Conservation (phyloP, 169 alveolate genomes). For the Theileria sp. region DNA sequence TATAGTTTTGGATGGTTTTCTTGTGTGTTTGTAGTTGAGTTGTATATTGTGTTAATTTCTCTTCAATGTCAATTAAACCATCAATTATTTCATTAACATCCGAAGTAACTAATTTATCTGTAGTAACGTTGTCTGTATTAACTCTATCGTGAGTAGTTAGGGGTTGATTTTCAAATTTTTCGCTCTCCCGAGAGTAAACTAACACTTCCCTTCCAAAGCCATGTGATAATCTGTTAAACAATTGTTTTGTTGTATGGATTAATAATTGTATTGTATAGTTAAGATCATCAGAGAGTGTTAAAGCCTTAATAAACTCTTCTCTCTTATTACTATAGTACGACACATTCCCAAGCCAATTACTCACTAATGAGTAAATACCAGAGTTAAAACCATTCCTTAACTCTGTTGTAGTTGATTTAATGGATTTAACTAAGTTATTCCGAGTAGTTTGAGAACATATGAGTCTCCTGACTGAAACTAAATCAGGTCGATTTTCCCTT, state of each 20-base stretch:
- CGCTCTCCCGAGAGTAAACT: too few relatives aligned
- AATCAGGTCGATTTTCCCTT: conserved; percentile 30
- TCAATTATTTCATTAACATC: not conserved
- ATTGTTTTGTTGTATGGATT: not conserved
- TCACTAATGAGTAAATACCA: not conserved
- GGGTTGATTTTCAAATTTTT: too few relatives aligned
- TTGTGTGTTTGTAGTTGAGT: not conserved
- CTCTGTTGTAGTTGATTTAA: conserved; percentile 11
- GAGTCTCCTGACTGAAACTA: conserved; percentile 45
- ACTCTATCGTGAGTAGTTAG: too few relatives aligned
- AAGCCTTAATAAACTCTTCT: not conserved
- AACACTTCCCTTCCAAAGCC: too few relatives aligned
- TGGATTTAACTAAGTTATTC: not conserved
- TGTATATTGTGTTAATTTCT: not conserved
- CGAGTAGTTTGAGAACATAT: conserved; percentile 38
- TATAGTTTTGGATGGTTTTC: not conserved
- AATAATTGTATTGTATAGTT: not conserved
- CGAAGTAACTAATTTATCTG: too few relatives aligned
- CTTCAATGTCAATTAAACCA: not conserved
- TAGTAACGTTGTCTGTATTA: too few relatives aligned
- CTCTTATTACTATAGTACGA: not conserved
- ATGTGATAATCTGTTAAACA: not conserved
- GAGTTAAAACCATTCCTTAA: not conserved
- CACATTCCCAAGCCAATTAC: not conserved
- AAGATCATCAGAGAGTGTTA: not conserved